Base-by-base conservation (phyloP, 495 filamentous ascomycete genomes). In the Xylaria bambusicola region DNA sequence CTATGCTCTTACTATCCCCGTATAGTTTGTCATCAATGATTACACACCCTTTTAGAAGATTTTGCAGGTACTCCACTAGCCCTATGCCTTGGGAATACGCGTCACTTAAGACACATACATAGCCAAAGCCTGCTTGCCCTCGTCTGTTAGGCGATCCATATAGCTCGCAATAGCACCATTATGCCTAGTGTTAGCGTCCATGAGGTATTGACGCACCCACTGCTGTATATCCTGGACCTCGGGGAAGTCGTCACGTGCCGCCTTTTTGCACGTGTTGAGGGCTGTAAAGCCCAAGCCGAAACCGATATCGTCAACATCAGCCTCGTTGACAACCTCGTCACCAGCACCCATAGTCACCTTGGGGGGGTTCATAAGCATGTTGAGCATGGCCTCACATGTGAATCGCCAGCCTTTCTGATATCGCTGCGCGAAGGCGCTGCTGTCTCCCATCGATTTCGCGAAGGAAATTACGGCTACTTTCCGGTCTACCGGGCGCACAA, bases 211-310 rank as follows among this genome's bases (percentile, higher is more conserved):
- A 21, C 87, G 81, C 2, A 93, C 90, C 92, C 92, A 97, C 24
- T 66, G 68, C 74, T 88, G 88, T 17, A 95, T 84, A 68, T 95
- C 89, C 8, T 78, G 77, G 8, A 93, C 87, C 53, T 95, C 87
- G 31, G 92, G 89, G 82, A 87, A 96, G 18, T 88, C 86, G 68
- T 96, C 93, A 54, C 78, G 79, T 8, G 80, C 60, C 0, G 71
- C 63, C 50, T 84, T 83, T 70, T 88, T 89, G 73, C 93, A 91
- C 1, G 94, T 97, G 70, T 90, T 93, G 56, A 99, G 80, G 40
- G 88, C 84, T 1, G 94, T 97, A 74, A 95, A 99, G 1, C 91
- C 92, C 42, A 96, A 85, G 10, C 93, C 95, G 65, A 98, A 99
- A 50, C 89, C 86, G 67, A 96, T 84, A 70, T 98, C 93, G 62